Conservation (phyloP, 805 yeast species). For the Candida maesae region DNA sequence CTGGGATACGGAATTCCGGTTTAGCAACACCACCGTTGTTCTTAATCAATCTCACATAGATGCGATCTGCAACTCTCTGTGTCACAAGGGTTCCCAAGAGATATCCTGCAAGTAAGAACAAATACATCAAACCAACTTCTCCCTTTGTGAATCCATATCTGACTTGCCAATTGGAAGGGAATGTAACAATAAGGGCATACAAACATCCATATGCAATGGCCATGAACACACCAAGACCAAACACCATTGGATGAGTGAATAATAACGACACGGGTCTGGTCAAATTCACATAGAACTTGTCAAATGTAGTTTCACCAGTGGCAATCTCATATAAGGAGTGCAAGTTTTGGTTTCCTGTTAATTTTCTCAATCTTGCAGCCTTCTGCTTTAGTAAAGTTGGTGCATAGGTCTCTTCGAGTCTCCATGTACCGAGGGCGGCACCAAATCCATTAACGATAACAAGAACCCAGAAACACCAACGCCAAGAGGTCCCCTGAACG, state of each 20-base stretch:
- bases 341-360: conserved; percentile 50
- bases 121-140: conserved; percentile 54
- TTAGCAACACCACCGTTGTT: conserved; percentile 50
- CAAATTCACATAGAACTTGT: conserved; percentile 38
- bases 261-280: conserved; percentile 53
- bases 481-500: conserved; percentile 49
- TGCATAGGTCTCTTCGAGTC: conserved; percentile 55
- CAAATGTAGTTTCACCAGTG: conserved; percentile 38
- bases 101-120: conserved; percentile 56
- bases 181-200: conserved; percentile 59
- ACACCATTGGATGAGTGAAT: conserved; percentile 57
- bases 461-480: conserved; percentile 60
- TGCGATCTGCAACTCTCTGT: conserved; percentile 40
- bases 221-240: conserved; percentile 58
- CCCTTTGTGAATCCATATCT: conserved; percentile 45
- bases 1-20: conserved; percentile 60
- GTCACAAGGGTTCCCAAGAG: conserved; percentile 46
- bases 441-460: conserved; percentile 51
- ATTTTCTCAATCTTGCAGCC: conserved; percentile 44
- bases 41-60: conserved; percentile 35
- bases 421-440: conserved; percentile 39
- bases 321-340: conserved; percentile 62
- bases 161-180: conserved; percentile 48
- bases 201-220: conserved; percentile 66
- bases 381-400: conserved; percentile 47